A percentile compares a stretch with the other conserved stretches of the same genome.
phyloP scores from a whole-genome alignment of 192 early-diverging fungal genomes.

The Gaertneriomyces sp. region DNA sequence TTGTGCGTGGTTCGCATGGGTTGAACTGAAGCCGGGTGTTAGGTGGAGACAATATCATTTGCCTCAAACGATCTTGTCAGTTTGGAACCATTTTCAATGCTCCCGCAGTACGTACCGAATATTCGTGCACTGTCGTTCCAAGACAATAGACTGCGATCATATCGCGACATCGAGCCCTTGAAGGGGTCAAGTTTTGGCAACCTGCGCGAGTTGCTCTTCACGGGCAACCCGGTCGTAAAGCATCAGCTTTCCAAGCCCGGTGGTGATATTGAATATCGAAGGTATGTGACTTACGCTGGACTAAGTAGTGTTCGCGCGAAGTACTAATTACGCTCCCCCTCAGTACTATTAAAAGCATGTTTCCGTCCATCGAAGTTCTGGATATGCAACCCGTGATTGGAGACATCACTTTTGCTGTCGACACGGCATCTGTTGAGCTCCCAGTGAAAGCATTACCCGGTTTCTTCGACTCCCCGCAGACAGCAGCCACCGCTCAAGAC shows the following conservation, averaged over 20 bases:
- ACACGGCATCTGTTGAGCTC: slow-evolving; percentile 20
- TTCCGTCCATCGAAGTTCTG: slow-evolving; percentile 38
- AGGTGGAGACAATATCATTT: slow-evolving; percentile 41
- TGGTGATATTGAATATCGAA: slow-evolving; percentile 26
- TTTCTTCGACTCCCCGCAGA: slow-evolving; percentile 36
- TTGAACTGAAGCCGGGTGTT: not conserved
- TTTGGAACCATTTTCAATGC: slow-evolving; percentile 29
- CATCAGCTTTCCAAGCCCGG: slow-evolving; percentile 34
- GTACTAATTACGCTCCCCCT: slow-evolving; percentile 1
- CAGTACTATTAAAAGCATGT: slow-evolving; percentile 40
- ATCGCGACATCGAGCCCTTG: slow-evolving; percentile 33
- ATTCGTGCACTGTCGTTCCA: slow-evolving; percentile 39
- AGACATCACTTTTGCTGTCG: slow-evolving; percentile 34
- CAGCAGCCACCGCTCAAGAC: slow-evolving; percentile 20
- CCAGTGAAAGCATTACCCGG: slow-evolving; percentile 28
- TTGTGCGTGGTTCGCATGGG: not conserved
- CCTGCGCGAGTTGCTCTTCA: slow-evolving; percentile 34
- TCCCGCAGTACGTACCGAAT: slow-evolving; percentile 32
- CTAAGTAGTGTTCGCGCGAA: not conserved
- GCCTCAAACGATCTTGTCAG: slow-evolving; percentile 23
- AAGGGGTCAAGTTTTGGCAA: slow-evolving; percentile 30
- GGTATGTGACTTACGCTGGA: not conserved
- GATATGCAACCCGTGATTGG: slow-evolving; percentile 38
- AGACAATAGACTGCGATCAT: slow-evolving; percentile 30
- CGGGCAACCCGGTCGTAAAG: slow-evolving; percentile 36